A percentile compares a stretch with the other conserved stretches of the same genome.
Conservation (phyloP, 768 basidiomycete species). For the Leccinum obscurum region DNA sequence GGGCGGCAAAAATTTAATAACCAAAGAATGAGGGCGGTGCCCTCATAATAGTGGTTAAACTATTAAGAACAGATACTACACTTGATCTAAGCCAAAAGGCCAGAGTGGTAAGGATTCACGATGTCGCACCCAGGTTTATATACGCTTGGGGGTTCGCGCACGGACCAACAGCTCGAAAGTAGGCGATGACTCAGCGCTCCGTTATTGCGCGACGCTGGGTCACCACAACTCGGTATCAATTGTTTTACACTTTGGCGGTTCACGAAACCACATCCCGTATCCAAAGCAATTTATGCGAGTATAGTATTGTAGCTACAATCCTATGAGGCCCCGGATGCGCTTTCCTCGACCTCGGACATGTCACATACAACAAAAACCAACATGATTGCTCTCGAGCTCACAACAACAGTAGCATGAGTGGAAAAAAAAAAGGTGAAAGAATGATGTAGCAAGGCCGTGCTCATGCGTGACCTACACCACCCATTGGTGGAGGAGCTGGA, state of each 20-base stretch:
- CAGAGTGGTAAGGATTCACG: conserved; percentile 30
- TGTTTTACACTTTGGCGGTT: background rate
- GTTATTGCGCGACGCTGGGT: too few species aligned
- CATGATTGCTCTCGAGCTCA: conserved; percentile 26
- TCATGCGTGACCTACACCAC: conserved; percentile 65
- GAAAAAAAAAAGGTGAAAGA: conserved; percentile 10
- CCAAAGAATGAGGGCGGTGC: conserved; percentile 54
- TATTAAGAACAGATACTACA: conserved; percentile 77
- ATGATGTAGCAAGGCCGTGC: conserved; percentile 14
- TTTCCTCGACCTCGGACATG: conserved; percentile 13
- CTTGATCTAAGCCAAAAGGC: conserved; percentile 77
- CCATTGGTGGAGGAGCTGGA: conserved; percentile 74
- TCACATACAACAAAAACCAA: conserved; percentile 32
- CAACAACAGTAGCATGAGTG: conserved; percentile 26
- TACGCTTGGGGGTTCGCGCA: conserved; percentile 13
- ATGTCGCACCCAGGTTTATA: background rate
- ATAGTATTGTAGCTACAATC: conserved; percentile 30
- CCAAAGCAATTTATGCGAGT: conserved; percentile 31
- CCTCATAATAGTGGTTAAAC: conserved; percentile 58
- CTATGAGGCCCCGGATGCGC: conserved; percentile 14
- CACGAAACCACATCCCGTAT: conserved; percentile 11
- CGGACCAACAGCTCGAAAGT: conserved; percentile 7
- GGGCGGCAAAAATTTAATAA: conserved; percentile 45
- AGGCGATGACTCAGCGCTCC: background rate
- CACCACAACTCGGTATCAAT: background rate